A percentile compares a stretch with the other conserved stretches of the same genome.
Evolutionary conservation across 805 yeast genomes (phyloP).

Genomic region (Myxozyma lipomycoides): DNA sequence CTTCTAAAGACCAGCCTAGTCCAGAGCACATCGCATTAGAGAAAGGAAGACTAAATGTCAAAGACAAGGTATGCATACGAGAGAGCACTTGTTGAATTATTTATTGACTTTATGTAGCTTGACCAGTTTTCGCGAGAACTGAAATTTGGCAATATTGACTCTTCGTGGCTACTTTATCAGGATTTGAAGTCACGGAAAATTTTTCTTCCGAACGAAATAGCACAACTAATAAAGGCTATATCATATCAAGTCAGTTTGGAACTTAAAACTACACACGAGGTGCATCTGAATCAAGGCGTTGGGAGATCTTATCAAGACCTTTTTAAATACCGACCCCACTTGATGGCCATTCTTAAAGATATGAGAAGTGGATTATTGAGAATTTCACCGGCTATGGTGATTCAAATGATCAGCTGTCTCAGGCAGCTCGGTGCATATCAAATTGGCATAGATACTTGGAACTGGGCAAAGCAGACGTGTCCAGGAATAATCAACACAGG

Average conservation of each 20-base stretch:
- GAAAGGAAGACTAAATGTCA: neutral
- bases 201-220: neutral
- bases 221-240: neutral
- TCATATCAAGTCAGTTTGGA: neutral
- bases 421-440: constrained; percentile 7
- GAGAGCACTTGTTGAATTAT: neutral
- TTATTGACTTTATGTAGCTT: neutral
- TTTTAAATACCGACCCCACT: neutral
- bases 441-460: constrained; percentile 10
- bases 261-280: constrained; percentile 2
- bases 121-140: neutral
- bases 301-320: neutral
- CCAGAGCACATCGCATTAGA: neutral
- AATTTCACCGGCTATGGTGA: neutral
- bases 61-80: neutral
- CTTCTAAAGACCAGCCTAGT: neutral
- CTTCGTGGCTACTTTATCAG: neutral
- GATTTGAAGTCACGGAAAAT: neutral
- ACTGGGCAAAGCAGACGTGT: constrained; percentile 1
- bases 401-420: constrained; percentile 7
- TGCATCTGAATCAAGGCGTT: neutral
- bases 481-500: constrained; percentile 3
- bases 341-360: constrained; percentile 1
- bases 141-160: neutral
- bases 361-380: neutral